Base-by-base conservation (phyloP, 2,329 filamentous ascomycete species). In the Pezizomycotina sp. region DNA sequence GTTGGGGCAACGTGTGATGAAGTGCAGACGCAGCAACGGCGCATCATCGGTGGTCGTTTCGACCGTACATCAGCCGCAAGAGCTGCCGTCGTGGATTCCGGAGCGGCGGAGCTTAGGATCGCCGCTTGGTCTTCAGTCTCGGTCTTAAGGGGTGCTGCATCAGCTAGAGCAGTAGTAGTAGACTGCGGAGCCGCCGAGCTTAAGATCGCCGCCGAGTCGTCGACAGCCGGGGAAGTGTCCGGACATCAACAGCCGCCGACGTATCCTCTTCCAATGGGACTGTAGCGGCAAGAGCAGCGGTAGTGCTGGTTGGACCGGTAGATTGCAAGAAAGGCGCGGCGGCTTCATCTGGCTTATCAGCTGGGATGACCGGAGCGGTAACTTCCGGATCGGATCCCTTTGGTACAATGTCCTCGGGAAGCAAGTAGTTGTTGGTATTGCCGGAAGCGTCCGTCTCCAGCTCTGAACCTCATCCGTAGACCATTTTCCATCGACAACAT, bases 401-500 rank as follows among this genome's bases (percentile, higher is more conserved):
- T 22, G 43, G 47, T 15, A 32, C 35, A 28, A 92, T 77, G 54
- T 81, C 68, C 46, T 82, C 70, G 39, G 77, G 72, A 25, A 70
- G 69, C 38, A 98, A 69, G 47, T 93, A 73, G 71, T 95, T 95
- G 68, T 95, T 95, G 52, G 83, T 65, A 67, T 86, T 92, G 53
- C 79, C 77, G 53, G 74, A 66, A 48, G 69, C 68, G 64, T 93
- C 86, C 53, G 72, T 71, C 61, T 93, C 84, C 60, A 77, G 42
- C 79, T 78, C 26, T 75, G 77, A 41, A 73, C 72, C 51, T 75
- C 71, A 60, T 93, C 84, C 56, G 74, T 78, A 32, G 73, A 74
- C 89, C 89, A 98, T 50, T 69, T 71, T 50, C 79, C 81, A 68
- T 98, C 82, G 49, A 93, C 86, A 52, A 98, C 79, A 58, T 92